Percentiles rank a stretch among this genome's conserved stretches.
Evolutionary conservation across 768 basidiomycete genomes (phyloP).

Genomic region (Podaxis sp.): DNA sequence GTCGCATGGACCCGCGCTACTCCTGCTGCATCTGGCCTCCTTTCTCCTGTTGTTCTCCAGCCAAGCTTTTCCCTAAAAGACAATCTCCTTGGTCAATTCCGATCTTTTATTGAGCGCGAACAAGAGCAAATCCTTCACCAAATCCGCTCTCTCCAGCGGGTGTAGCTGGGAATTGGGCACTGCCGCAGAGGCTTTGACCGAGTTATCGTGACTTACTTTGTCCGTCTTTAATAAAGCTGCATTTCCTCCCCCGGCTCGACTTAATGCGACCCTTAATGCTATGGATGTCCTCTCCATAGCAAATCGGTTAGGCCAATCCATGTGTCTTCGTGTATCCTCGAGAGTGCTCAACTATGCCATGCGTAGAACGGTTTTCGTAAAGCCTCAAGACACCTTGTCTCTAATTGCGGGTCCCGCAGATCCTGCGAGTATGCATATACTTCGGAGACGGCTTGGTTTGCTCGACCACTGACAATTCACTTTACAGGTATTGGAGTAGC

Average conservation of each 20-base stretch:
- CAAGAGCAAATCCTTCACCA: slow-evolving; percentile 13
- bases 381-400: slow-evolving; percentile 31
- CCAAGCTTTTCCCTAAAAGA: slow-evolving; percentile 19
- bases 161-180: slow-evolving; percentile 58
- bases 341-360: not conserved
- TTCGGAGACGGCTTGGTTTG: not conserved
- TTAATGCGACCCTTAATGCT: slow-evolving; percentile 26
- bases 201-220: slow-evolving; percentile 43
- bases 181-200: slow-evolving; percentile 51
- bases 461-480: slow-evolving; percentile 5
- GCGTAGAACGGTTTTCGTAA: slow-evolving; percentile 32
- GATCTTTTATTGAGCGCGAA: slow-evolving; percentile 23
- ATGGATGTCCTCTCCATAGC: slow-evolving; percentile 39
- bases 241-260: slow-evolving; percentile 34
- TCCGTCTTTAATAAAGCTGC: slow-evolving; percentile 43
- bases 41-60: slow-evolving; percentile 14
- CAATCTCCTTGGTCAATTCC: slow-evolving; percentile 12
- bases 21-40: not conserved
- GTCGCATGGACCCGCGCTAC: not conserved
- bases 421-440: slow-evolving; percentile 43
- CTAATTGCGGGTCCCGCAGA: slow-evolving; percentile 48
- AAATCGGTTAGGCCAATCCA: slow-evolving; percentile 24
- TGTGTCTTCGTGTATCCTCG: not conserved
- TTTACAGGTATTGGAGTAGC: slow-evolving; percentile 45
- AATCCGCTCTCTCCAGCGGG: not conserved